Percentiles rank a stretch among this genome's conserved stretches.
phyloP scores from a whole-genome alignment of 768 basidiomycete species.

The Phylloporus sp. region DNA sequence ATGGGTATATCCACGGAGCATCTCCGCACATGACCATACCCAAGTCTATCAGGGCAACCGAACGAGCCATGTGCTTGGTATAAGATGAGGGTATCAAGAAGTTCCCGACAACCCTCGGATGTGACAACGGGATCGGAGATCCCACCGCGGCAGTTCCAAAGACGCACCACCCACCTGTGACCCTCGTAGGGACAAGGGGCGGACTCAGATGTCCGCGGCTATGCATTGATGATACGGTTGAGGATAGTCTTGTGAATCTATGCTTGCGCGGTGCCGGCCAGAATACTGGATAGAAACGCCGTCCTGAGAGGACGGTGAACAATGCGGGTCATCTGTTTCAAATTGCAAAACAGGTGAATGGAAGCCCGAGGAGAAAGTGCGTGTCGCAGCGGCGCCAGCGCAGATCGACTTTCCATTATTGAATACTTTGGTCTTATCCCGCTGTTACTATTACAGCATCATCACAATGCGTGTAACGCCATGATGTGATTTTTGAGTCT shows the following conservation, averaged over 20 bases:
- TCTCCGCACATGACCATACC: not conserved
- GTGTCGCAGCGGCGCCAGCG: not conserved
- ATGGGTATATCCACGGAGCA: not conserved
- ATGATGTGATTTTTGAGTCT: not conserved
- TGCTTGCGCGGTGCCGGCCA: too few species aligned
- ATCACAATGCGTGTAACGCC: not conserved
- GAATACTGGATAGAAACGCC: not conserved
- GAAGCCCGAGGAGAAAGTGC: not conserved
- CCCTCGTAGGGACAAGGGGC: constrained; percentile 1
- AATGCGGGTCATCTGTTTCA: not conserved
- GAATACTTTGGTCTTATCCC: not conserved
- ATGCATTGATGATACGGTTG: not conserved
- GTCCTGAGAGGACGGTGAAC: not conserved
- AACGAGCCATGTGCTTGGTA: not conserved
- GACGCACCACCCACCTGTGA: not conserved
- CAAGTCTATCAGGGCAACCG: not conserved
- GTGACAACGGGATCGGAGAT: not conserved
- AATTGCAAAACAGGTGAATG: not conserved
- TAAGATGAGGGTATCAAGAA: not conserved
- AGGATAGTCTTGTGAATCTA: too few species aligned
- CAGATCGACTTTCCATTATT: not conserved
- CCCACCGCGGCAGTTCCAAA: constrained; percentile 1
- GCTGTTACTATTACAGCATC: not conserved
- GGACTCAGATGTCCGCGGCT: constrained; percentile 17
- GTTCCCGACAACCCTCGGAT: not conserved